phyloP scores from a whole-genome alignment of 176 grass and related monocot genomes.

The Triticum dicoccoides region DNA sequence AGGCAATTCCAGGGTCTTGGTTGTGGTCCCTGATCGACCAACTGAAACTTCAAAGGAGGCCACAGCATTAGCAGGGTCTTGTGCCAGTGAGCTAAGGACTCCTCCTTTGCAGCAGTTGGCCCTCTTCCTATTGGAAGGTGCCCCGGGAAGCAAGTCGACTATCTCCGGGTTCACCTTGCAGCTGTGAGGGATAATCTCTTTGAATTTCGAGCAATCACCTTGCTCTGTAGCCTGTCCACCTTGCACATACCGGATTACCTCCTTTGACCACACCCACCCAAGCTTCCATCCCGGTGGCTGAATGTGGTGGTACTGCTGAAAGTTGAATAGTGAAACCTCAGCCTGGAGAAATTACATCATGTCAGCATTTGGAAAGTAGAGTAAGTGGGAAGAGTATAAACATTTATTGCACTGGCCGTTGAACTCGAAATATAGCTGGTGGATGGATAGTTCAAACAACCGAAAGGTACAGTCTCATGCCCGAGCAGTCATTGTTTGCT shows the following conservation, averaged over 20 bases:
- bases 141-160: slow-evolving; percentile 53
- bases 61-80: slow-evolving; percentile 48
- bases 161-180: slow-evolving; percentile 49
- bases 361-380: not conserved
- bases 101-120: slow-evolving; percentile 76
- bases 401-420: not conserved
- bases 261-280: slow-evolving; percentile 65
- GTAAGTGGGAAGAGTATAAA: not conserved
- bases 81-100: slow-evolving; percentile 49
- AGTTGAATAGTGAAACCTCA: slow-evolving; percentile 68
- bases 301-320: slow-evolving; percentile 74
- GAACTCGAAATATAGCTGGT: not conserved
- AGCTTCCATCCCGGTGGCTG: slow-evolving; percentile 65
- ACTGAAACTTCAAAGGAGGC: slow-evolving; percentile 60
- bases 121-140: slow-evolving; percentile 63
- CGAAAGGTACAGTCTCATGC: not conserved
- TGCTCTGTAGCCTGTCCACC: slow-evolving; percentile 56
- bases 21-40: slow-evolving; percentile 41
- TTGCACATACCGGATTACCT: slow-evolving; percentile 57
- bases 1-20: no score
- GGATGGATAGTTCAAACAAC: not conserved
- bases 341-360: slow-evolving; percentile 29
- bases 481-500: not conserved
- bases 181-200: slow-evolving; percentile 53
- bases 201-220: slow-evolving; percentile 81